Evolutionary conservation across 345 rosid genomes (phyloP), one percentile per base, ranked within the genome.

Genomic region (Gossypium sturtianum): DNA sequence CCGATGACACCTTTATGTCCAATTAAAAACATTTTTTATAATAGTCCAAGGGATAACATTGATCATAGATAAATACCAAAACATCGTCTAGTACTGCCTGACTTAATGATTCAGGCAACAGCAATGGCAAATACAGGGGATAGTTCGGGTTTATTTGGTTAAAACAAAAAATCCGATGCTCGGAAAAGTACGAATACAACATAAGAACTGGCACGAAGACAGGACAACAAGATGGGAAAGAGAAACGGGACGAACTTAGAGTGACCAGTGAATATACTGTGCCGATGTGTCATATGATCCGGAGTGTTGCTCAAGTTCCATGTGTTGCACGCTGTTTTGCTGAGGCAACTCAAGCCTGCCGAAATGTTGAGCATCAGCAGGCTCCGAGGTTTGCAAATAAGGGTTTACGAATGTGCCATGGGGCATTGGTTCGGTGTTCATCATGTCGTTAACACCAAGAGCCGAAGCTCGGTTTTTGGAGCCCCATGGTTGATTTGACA

Each of bases 401-500:
- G 83, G 89, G 67, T 77, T 79, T 68, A 69, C 70, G 64, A 78
- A 77, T 43, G 87, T 75, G 80, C 69, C 83, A 65, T 73, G 87
- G 63, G 82, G 76, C 9, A 17, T 53, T 53, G 58, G 58, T 34
- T 34, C 41, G 0, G 7, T 34, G 41, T 5, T 34, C 41, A 34
- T 34, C 41, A 34, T 48, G 3, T 12, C 16, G 3, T 48, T 48
- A 48, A 34, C 41, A 34, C 41, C 7, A 34, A 34, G 41, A 34
- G 41, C 83, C 38, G 82, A 63, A 70, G 84, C 61, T 74, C 71
- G 84, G 73, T 80, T 77, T 67, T 80, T 80, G 44, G 87, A 57
- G 84, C 83, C 84, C 86, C 88, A 84, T 74, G 85, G 87, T 85
- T 91, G 91, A 80, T 89, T 91, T 92, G 98, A 94, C 98, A 94